Evolutionary conservation across 805 yeast genomes (phyloP), one percentile per base, ranked within the genome.

Genomic region (Torulaspora gathmanii): DNA sequence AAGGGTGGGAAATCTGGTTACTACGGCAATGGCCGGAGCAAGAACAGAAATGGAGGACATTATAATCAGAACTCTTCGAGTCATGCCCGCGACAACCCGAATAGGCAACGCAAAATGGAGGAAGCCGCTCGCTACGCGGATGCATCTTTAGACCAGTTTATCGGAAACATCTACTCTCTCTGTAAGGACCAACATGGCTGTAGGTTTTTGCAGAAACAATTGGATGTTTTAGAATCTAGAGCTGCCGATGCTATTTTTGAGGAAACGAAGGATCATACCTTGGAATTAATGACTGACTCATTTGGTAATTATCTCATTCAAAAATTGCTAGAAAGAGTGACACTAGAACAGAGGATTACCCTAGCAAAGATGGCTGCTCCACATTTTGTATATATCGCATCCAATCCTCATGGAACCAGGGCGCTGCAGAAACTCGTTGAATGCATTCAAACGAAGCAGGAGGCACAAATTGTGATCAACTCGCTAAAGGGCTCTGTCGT

Each of bases 141-240:
- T 65, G 85, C 89, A 15, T 72, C 76, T 38, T 67, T 85, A 50
- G 79, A 74, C 38, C 89, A 85, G 54, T 85, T 82, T 59, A 68
- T 75, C 13, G 88, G 88, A 37, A 82, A 80, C 46, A 83, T 91
- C 42, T 85, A 79, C 60, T 75, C 86, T 1, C 71, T 93, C 51
- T 90, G 98, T 69, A 87, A 83, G 60, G 99, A 91, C 63, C 98
- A 91, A 68, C 96, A 91, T 62, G 98, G 99, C 7, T 91, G 98
- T 63, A 74, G 99, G 47, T 89, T 86, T 63, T 70, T 91, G 51
- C 99, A 91, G 67, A 79, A 84, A 51, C 95, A 89, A 63, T 72
- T 93, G 53, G 95, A 88, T 55, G 63, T 73, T 37, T 75, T 77
- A 9, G 79, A 76, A 26, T 65, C 70, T n/a, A 69, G 73, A 39